Percentiles rank a stretch among this genome's conserved stretches.
Evolutionary conservation across 2,329 filamentous ascomycete species (phyloP).

Genomic region (Penicillium janthinellum): DNA sequence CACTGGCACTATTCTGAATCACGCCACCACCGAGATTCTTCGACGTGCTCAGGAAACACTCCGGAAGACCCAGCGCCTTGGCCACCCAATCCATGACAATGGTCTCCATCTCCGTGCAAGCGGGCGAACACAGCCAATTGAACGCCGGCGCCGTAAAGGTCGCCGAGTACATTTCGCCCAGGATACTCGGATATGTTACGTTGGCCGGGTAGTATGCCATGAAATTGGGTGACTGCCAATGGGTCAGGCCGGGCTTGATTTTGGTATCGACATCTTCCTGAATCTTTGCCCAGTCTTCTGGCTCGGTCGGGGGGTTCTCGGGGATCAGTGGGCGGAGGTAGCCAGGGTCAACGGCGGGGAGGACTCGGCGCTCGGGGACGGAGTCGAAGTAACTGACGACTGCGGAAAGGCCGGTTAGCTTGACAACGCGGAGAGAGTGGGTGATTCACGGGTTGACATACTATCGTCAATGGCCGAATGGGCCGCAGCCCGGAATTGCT

Average conservation of each 20-base stretch:
- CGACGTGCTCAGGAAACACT: conserved; percentile 71
- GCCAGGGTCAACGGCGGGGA: conserved; percentile 78
- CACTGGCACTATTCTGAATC: conserved; percentile 89
- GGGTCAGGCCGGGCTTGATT: conserved; percentile 89
- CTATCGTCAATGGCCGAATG: conserved; percentile 80
- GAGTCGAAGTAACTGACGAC: conserved; percentile 83
- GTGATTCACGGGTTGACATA: conserved; percentile 46
- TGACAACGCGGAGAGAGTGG: not conserved
- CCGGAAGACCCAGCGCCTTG: conserved; percentile 71
- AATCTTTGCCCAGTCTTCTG: conserved; percentile 75
- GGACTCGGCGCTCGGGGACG: conserved; percentile 68
- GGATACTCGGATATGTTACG: conserved; percentile 77
- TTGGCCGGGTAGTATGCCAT: conserved; percentile 92
- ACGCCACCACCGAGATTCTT: conserved; percentile 74
- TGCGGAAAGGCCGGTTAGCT: conserved; percentile 38
- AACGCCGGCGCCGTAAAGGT: conserved; percentile 89
- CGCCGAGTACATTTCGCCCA: conserved; percentile 89
- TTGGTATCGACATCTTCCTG: conserved; percentile 80
- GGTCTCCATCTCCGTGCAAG: conserved; percentile 90
- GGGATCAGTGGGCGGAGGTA: conserved; percentile 84
- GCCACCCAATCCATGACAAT: conserved; percentile 91
- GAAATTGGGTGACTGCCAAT: conserved; percentile 94
- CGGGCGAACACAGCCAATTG: conserved; percentile 95
- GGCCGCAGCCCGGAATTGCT: conserved; percentile 76
- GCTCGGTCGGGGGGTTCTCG: conserved; percentile 63